Evolutionary conservation across 2,329 filamentous ascomycete species (phyloP), one percentile per base, ranked within the genome.

Genomic region (Epichloe sp.): DNA sequence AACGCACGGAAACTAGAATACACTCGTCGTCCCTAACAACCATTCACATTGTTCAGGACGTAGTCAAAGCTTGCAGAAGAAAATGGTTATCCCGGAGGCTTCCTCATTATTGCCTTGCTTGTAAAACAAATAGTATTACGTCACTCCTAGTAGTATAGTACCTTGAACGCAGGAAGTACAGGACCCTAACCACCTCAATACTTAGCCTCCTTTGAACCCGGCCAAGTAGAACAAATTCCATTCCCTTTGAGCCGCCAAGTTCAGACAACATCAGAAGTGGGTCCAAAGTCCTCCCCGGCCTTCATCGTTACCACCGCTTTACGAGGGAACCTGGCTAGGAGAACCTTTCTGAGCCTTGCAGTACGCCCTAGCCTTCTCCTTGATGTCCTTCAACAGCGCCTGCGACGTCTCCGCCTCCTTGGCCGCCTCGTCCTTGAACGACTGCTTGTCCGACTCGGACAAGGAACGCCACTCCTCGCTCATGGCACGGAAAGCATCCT

Each of bases 391-490:
- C 4, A 60, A 47, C 38, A 53, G 44, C 15, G 7, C 52, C 19
- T 8, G 37, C 3, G 57, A 58, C 52, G 52, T 54, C 38, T 55
- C 50, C 14, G 26, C 23, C 6, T 53, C 50, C 23, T 52, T 48
- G 6, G 54, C 52, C 17, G 62, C 55, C 19, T 63, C 57, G 19
- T 71, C 67, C 3, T 58, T 47, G 57, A 65, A 77, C 4, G 62
- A 58, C 61, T 70, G 54, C 60, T 72, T 74, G 56, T 77, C 70
- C 0, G 64, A 56, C 1, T 60, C 59, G 41, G 65, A 59, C 49
- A 79, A 49, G 1, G 45, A 48, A 55, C 68, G 73, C 76, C 76
- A 80, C 52, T 71, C 64, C 2, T 53, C 17, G 35, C 50, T 50
- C 14, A 73, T 50, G 4, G 36, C 45, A 53, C 56, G 58, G 51